A percentile compares a stretch with the other conserved stretches of the same genome.
Evolutionary conservation across 2,329 filamentous ascomycete species (phyloP).

Genomic region (Ambrosiella cleistominuta): DNA sequence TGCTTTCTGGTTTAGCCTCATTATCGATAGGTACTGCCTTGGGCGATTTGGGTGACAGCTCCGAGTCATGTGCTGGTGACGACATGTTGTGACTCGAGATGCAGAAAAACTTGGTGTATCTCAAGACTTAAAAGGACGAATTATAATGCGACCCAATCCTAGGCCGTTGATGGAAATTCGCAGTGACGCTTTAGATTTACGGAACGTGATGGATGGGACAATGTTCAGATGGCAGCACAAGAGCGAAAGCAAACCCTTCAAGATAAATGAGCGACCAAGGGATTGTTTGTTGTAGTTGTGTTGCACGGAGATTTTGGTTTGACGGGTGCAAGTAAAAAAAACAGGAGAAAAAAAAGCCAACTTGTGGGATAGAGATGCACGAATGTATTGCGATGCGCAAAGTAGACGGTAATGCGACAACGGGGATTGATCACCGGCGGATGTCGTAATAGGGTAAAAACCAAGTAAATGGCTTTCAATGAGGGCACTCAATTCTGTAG

Average conservation of each 20-base stretch:
- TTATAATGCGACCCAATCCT: too few species aligned
- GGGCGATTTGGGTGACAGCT: not conserved
- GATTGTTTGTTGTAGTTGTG: too few species aligned
- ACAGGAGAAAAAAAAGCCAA: not conserved
- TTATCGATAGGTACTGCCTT: not conserved
- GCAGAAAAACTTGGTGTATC: not conserved
- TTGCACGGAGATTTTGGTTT: too few species aligned
- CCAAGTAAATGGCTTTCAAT: slow-evolving; percentile 7
- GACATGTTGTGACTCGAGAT: slow-evolving; percentile 4
- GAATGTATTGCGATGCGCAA: slow-evolving; percentile 3
- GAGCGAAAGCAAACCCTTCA: too few species aligned
- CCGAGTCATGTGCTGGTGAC: slow-evolving; percentile 6
- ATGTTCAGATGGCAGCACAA: too few species aligned
- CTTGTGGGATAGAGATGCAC: not conserved
- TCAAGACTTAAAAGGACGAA: not conserved
- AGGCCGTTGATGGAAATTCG: too few species aligned
- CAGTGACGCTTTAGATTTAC: too few species aligned
- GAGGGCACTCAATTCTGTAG: not conserved
- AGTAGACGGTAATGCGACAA: slow-evolving; percentile 1
- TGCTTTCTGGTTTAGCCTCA: not conserved
- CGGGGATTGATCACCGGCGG: not conserved
- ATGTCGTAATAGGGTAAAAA: not conserved
- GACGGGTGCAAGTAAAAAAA: not conserved
- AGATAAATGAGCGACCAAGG: too few species aligned
- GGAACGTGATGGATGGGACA: too few species aligned